Conservation (phyloP, 2,329 filamentous ascomycete species). For the Chalara sp. region DNA sequence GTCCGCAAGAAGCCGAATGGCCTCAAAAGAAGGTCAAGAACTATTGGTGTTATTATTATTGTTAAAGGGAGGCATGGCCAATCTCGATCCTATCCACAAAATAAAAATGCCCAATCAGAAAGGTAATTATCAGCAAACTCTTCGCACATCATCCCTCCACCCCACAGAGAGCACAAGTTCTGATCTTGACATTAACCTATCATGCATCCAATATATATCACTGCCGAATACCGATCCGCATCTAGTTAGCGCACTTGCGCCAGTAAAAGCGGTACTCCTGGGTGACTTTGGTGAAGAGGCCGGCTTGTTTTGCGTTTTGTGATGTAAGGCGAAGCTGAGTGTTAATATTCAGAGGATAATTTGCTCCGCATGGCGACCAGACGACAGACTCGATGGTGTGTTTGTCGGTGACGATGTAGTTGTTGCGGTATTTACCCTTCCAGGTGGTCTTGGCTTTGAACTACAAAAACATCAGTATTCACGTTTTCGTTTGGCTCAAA, state of each 20-base stretch:
- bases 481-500: neutral
- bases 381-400: slow-evolving; percentile 3
- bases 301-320: neutral
- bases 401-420: slow-evolving; percentile 4
- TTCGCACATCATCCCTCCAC: no score
- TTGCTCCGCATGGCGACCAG: slow-evolving; percentile 9
- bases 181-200: neutral
- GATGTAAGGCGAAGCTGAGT: slow-evolving; percentile 1
- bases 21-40: no score
- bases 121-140: no score
- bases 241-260: neutral
- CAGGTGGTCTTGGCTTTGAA: slow-evolving; percentile 4
- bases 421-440: neutral
- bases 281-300: slow-evolving; percentile 1
- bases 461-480: neutral
- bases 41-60: no score
- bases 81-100: no score
- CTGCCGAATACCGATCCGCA: neutral
- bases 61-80: no score
- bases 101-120: no score
- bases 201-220: neutral
- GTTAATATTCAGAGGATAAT: slow-evolving; percentile 10
- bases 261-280: neutral
- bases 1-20: no score
- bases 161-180: no score